phyloP scores from a whole-genome alignment of 805 yeast species.

The Wickerhamomyces pijperi region DNA sequence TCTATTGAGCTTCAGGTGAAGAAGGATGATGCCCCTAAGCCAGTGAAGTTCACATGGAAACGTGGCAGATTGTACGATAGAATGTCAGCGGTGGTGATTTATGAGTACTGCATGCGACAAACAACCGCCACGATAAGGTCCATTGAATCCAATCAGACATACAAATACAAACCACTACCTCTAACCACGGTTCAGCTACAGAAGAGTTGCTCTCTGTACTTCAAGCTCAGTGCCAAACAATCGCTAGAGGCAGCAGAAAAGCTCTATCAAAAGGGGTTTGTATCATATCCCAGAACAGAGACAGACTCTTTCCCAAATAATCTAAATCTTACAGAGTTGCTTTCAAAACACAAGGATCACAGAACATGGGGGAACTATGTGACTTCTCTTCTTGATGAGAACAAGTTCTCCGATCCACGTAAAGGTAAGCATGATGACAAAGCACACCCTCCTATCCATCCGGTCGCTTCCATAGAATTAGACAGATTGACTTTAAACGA shows the following conservation, averaged over 20 bases:
- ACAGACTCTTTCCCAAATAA: constrained; percentile 75
- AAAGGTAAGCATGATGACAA: constrained; percentile 79
- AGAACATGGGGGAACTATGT: constrained; percentile 71
- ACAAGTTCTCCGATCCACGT: constrained; percentile 54
- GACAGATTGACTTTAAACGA: constrained; percentile 30
- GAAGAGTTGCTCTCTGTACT: constrained; percentile 65
- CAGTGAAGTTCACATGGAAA: constrained; percentile 55
- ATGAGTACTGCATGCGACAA: constrained; percentile 50
- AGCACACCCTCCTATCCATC: constrained; percentile 98
- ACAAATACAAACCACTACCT: constrained; percentile 79
- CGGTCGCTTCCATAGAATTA: constrained; percentile 40
- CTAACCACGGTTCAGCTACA: constrained; percentile 91
- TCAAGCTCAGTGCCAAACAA: constrained; percentile 70
- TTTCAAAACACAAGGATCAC: constrained; percentile 48
- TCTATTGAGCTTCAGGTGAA: constrained; percentile 41
- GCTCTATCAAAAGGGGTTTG: constrained; percentile 72
- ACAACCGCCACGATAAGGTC: constrained; percentile 39
- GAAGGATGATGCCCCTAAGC: constrained; percentile 25
- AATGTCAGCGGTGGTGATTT: constrained; percentile 47
- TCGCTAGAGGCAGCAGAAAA: constrained; percentile 75
- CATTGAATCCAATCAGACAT: constrained; percentile 50
- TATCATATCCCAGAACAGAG: constrained; percentile 96
- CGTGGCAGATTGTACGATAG: constrained; percentile 67
- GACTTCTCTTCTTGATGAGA: constrained; percentile 24
- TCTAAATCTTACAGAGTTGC: constrained; percentile 57